phyloP scores from a whole-genome alignment of 1,284 basidiomycete genomes.

The Ganoderma lucidum region DNA sequence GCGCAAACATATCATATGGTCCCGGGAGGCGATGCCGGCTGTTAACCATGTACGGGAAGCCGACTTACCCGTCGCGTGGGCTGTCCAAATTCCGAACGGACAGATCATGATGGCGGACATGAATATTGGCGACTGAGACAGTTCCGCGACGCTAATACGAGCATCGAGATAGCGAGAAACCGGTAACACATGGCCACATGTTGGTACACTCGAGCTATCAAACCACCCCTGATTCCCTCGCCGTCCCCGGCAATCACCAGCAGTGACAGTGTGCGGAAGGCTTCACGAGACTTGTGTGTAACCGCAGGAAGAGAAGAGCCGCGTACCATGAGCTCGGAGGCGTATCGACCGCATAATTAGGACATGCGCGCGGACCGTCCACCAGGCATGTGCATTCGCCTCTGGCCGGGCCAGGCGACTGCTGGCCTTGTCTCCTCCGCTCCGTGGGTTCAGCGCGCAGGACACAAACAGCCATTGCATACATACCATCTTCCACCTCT shows the following conservation, averaged over 20 bases:
- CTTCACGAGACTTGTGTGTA: not conserved
- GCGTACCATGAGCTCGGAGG: not conserved
- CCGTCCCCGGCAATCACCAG: constrained; percentile 2
- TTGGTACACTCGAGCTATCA: not conserved
- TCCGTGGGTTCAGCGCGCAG: not conserved
- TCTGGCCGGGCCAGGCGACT: not conserved
- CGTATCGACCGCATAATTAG: not conserved
- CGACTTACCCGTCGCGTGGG: constrained; percentile 1
- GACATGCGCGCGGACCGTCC: not conserved
- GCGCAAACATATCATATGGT: not conserved
- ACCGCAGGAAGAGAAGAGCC: not conserved
- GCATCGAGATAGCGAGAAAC: constrained; percentile 1
- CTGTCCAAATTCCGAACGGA: not conserved
- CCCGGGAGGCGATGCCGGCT: not conserved
- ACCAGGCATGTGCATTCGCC: not conserved
- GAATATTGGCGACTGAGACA: not conserved
- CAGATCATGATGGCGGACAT: constrained; percentile 5
- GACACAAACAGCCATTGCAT: not conserved
- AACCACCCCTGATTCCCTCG: not conserved
- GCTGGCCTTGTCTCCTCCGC: not conserved
- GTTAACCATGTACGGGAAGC: not conserved
- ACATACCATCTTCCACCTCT: not conserved
- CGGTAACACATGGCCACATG: constrained; percentile 2
- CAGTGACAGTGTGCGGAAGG: not conserved
- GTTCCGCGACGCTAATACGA: not conserved